Conservation (phyloP, 805 yeast species). For the Wickerhamomyces ciferrii region DNA sequence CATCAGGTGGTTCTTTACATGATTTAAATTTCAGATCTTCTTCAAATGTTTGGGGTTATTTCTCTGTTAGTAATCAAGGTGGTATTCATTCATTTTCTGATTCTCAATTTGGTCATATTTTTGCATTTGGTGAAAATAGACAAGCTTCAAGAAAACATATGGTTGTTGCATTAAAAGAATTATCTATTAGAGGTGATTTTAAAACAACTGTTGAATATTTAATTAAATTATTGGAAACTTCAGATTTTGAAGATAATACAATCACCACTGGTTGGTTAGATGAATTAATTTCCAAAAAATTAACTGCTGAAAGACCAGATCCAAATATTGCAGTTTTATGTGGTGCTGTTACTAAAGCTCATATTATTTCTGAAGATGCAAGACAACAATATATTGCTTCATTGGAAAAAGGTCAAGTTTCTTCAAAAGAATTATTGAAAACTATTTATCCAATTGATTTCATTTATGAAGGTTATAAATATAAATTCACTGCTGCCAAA, state of each 20-base stretch:
- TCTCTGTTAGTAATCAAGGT: conserved; percentile 94
- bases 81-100: conserved; percentile 97
- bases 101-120: conserved; percentile 98
- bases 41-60: conserved; percentile 99
- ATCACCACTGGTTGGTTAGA: conserved; percentile 99
- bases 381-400: conserved; percentile 64
- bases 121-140: conserved; percentile 98
- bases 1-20: conserved; percentile 94
- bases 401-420: conserved; percentile 95
- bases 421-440: conserved; percentile 72
- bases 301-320: conserved; percentile 98
- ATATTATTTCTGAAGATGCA: conserved; percentile 67
- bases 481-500: conserved; percentile 93
- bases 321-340: conserved; percentile 84
- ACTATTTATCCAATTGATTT: conserved; percentile 92
- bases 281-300: conserved; percentile 85
- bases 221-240: conserved; percentile 91
- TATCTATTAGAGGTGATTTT: conserved; percentile 97
- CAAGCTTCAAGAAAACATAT: conserved; percentile 97
- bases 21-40: conserved; percentile 96
- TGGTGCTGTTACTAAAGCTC: conserved; percentile 98
- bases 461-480: conserved; percentile 89
- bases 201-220: conserved; percentile 96
- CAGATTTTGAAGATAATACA: conserved; percentile 92
- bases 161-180: conserved; percentile 97